Conservation (phyloP, 1,139 yeast genomes). For the Protomyces inundatus region DNA sequence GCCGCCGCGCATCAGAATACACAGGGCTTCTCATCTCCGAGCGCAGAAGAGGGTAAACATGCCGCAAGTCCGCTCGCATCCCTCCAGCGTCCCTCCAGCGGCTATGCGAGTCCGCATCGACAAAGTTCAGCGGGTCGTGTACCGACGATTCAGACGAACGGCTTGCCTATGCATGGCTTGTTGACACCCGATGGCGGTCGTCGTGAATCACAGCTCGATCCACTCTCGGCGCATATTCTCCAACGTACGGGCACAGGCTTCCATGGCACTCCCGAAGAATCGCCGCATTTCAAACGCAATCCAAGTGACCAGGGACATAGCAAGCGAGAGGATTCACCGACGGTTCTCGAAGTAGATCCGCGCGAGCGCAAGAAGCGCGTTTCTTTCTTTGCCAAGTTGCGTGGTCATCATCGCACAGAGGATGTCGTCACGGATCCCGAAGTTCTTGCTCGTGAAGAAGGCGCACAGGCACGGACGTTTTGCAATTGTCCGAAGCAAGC, state of each 20-base stretch:
- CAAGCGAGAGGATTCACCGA: conserved; percentile 1
- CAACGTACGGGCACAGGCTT: conserved; percentile 2
- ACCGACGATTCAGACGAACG: neutral
- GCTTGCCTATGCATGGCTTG: neutral
- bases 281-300: conserved; percentile 10
- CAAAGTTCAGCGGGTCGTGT: neutral
- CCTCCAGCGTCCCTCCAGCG: too few relatives aligned
- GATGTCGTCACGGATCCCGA: conserved; percentile 5
- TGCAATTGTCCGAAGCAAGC: conserved; percentile 36
- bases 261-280: conserved; percentile 1
- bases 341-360: neutral
- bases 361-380: conserved; percentile 21
- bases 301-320: conserved; percentile 1
- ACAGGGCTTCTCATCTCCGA: too few relatives aligned
- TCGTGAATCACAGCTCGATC: neutral
- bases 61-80: too few relatives aligned
- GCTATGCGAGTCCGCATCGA: neutral
- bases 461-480: conserved; percentile 38
- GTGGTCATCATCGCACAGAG: conserved; percentile 7
- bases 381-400: conserved; percentile 20
- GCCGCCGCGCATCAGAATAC: neutral
- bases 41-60: too few relatives aligned
- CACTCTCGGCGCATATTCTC: conserved; percentile 19
- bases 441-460: conserved; percentile 36
- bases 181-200: neutral